These are phyloP conservation scores for Xylaria castorea DNA, from an alignment of 495 filamentous ascomycete species.

Conservation along the genomic window DNA sequence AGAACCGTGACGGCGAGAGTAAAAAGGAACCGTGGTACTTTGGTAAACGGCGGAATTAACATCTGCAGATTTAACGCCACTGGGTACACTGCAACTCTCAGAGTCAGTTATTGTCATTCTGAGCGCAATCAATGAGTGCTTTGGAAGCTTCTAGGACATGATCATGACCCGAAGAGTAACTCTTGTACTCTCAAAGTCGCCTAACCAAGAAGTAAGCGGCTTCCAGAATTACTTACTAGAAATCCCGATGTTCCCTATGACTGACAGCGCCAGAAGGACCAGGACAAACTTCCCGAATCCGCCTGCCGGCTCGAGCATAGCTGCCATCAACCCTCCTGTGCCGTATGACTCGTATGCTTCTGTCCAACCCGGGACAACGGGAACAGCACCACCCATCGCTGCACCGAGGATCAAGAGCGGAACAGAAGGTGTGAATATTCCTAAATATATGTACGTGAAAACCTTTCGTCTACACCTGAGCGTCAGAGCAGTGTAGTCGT, in stretches of 20 bases:
- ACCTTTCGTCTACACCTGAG: conserved; percentile 39
- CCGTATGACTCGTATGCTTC: conserved; percentile 51
- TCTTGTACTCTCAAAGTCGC: too few species aligned
- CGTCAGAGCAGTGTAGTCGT: background rate
- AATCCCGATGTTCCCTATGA: conserved; percentile 57
- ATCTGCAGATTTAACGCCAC: conserved; percentile 60
- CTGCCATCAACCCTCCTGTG: conserved; percentile 56
- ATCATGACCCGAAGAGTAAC: background rate
- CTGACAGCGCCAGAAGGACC: conserved; percentile 56
- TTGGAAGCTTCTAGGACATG: background rate
- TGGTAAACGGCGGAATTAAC: conserved; percentile 52
- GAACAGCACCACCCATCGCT: conserved; percentile 55
- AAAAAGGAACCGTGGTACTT: conserved; percentile 54
- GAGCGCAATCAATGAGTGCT: background rate
- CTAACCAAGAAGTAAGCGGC: background rate
- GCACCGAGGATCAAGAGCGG: conserved; percentile 60
- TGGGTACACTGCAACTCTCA: conserved; percentile 39
- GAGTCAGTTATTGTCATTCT: background rate
- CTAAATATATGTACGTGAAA: conserved; percentile 50
- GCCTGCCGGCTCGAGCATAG: conserved; percentile 55
- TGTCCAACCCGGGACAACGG: conserved; percentile 46
- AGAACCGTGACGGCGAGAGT: conserved; percentile 52
- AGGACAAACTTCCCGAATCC: conserved; percentile 61
- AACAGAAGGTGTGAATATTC: conserved; percentile 54
- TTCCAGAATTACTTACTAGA: conserved; percentile 32